Base-by-base conservation (phyloP, 2,329 filamentous ascomycete species). In the Aureobasidium uvarum region DNA sequence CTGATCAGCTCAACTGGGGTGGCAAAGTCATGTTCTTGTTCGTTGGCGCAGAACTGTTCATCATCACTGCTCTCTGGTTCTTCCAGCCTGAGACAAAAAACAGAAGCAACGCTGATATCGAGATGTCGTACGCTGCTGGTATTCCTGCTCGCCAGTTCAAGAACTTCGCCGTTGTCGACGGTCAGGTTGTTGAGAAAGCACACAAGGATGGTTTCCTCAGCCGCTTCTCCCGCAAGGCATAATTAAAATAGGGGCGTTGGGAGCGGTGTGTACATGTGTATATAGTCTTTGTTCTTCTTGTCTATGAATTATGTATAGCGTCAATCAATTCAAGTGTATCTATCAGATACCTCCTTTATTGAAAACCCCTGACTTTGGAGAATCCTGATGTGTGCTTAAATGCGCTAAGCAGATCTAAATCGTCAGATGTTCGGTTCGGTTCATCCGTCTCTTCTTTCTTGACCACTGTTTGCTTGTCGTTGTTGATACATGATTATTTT, bases 11-110 rank as follows among this genome's bases (percentile, higher is more conserved):
- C 2, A 77, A 77, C 65, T 77, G 75, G 75, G 75, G 75, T 0
- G 75, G 75, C 38, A 77, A 73, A 67, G 70, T 77, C 66, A 76
- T 77, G 74, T 77, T 77, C 52, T 18, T 77, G 28, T 77, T 77
- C 59, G 75, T 75, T 5, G 74, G 67, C 0, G 74, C 75, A 0
- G 75, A 77, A 68, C 62, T 75, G 1, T 70, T 77, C 31, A 75
- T 77, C 23, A 70, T 77, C 6, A 67, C 62, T 1, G 66, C 55
- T 0, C 66, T 77, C 2, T 77, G 72, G 36, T 75, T 74, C 68
- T 71, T 76, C 65, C 76, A 77, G 66, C 75, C 76, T 4, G 75
- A 77, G 71, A 77, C 75, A 0, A 77, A 77, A 73, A 77, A 77
- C 69, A 71, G 75, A 25, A 76, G 73, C 1, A 74, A 76, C 16